Evolutionary conservation across 805 yeast species (phyloP).

Genomic region (Komagataella kurtzmanii): DNA sequence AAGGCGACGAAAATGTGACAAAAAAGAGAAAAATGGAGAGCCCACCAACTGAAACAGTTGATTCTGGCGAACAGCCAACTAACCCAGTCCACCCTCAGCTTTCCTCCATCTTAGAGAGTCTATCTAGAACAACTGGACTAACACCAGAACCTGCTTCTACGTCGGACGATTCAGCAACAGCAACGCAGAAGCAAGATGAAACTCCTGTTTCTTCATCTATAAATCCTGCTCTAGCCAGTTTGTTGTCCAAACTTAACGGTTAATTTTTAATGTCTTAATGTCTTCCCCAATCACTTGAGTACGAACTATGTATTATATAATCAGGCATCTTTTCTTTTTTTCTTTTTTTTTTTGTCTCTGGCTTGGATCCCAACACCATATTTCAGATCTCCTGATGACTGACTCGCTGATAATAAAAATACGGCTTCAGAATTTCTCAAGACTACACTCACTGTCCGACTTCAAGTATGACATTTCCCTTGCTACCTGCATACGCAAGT

Average conservation of each 20-base stretch:
- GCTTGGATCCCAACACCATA: neutral
- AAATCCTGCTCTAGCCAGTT: constrained; percentile 6
- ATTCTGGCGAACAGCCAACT: neutral
- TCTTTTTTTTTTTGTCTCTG: neutral
- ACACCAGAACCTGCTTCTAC: neutral
- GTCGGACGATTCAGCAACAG: neutral
- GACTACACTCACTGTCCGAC: neutral
- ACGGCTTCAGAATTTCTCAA: neutral
- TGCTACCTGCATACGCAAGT: constrained; percentile 14
- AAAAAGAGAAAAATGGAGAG: constrained; percentile 1
- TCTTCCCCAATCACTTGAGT: neutral
- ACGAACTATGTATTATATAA: neutral
- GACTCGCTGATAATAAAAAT: neutral
- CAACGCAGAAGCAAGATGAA: neutral
- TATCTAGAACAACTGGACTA: neutral
- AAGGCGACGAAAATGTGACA: constrained; percentile 5
- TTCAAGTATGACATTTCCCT: constrained; percentile 17
- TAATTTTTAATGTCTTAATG: neutral
- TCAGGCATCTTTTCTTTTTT: neutral
- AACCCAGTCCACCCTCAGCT: neutral
- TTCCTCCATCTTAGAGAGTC: neutral
- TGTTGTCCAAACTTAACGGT: constrained; percentile 5
- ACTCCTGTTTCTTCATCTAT: constrained; percentile 1
- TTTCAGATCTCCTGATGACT: neutral
- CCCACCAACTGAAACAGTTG: neutral